A percentile compares a stretch with the other conserved stretches of the same genome.
Evolutionary conservation across 805 yeast species (phyloP).

Genomic region (Metschnikowia bowlesiae): DNA sequence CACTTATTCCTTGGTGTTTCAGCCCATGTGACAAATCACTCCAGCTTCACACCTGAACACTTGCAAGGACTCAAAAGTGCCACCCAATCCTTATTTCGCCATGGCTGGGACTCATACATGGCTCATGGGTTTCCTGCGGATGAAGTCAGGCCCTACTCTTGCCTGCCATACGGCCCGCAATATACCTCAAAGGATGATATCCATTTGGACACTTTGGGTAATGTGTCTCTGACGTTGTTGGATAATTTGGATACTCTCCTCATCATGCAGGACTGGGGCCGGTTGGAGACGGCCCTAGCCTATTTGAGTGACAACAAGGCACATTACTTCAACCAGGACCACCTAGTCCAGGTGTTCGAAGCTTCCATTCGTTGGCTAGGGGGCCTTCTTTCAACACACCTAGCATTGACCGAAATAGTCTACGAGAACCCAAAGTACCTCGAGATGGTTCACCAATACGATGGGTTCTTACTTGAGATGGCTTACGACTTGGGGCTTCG

Average conservation of each 20-base stretch:
- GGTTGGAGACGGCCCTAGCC: constrained; percentile 37
- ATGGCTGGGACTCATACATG: constrained; percentile 72
- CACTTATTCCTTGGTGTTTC: background rate
- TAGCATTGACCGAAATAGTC: constrained; percentile 35
- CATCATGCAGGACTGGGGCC: constrained; percentile 58
- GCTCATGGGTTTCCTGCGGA: constrained; percentile 73
- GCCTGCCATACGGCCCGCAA: constrained; percentile 67
- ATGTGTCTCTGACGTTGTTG: constrained; percentile 69
- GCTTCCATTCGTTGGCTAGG: constrained; percentile 79
- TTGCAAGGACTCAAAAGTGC: constrained; percentile 35
- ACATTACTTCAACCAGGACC: constrained; percentile 52
- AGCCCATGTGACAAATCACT: background rate
- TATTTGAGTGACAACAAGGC: constrained; percentile 36
- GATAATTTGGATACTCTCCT: constrained; percentile 80
- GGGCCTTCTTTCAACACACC: constrained; percentile 73
- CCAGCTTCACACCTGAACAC: constrained; percentile 38
- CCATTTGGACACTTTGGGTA: constrained; percentile 82
- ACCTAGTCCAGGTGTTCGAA: constrained; percentile 85
- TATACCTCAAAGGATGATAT: constrained; percentile 47
- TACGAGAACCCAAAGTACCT: constrained; percentile 2
- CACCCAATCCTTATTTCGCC: constrained; percentile 57
- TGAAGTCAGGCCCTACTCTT: constrained; percentile 71
- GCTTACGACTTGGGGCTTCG: constrained; percentile 76
- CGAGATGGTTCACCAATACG: constrained; percentile 40
- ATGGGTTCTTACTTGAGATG: constrained; percentile 64